Base-by-base conservation (phyloP, 495 filamentous ascomycete genomes). In the Tuber brumale region DNA sequence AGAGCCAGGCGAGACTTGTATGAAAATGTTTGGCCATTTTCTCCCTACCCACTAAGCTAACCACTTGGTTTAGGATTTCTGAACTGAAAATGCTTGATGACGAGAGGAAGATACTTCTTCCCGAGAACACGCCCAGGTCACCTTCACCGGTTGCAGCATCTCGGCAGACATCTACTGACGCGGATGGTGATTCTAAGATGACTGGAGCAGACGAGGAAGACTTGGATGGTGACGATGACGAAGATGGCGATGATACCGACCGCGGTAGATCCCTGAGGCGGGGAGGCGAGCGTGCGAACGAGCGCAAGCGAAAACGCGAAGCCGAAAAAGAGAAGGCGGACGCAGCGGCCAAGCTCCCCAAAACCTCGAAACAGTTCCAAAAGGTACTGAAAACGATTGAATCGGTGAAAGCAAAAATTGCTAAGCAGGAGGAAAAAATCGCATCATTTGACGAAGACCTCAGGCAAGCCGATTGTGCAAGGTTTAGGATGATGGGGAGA, bases 381-480 rank as follows among this genome's bases (percentile, higher is more conserved):
- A 93, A 93, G 82, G 86, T 99, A 6, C 81, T 97, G 45, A 92
- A 92, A 80, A 92, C 94, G 78, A 97, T 98, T 72, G 91, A 94
- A 71, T 91, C 92, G 77, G 91, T 94, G 80, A 92, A 95, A 83
- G 89, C 90, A 12, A 87, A 88, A 73, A 92, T 98, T 76, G 88
- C 88, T 77, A 90, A 91, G 75, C 91, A 90, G 81, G 94, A 99
- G 82, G 91, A 92, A 27, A 90, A 94, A 80, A 97, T 99, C 77
- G 88, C 88, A 12, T 89, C 89, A 14, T 87, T 95, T 69, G 95
- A 98, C 80, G 93, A 97, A 77, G 94, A 98, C 82, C 88, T 99
- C 48, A 91, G 95, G 72, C 94, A 98, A 84, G 92, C 93, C 66
- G 93, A 97, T 83, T 97, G 95, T 81, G 92, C 93, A 57, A 91